Percentiles rank a stretch among this genome's conserved stretches.
These are phyloP conservation scores for Arthrocladium fulminans DNA, from an alignment of 2,329 filamentous ascomycete species.

Conservation along the genomic window DNA sequence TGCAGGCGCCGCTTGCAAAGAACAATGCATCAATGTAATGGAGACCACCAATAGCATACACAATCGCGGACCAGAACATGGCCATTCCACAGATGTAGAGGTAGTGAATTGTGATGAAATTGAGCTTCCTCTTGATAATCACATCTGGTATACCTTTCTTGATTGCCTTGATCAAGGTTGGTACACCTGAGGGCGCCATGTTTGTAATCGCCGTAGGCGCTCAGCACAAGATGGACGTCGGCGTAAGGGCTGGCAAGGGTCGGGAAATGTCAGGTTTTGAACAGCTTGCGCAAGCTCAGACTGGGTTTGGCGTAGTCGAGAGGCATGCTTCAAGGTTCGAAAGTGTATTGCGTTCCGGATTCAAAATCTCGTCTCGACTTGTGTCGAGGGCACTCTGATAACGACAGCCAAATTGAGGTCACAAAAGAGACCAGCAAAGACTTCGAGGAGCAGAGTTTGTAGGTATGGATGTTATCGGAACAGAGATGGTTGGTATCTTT, in stretches of 20 bases:
- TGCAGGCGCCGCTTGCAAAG: conserved; percentile 75
- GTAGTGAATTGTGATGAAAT: conserved; percentile 47
- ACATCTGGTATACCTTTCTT: conserved; percentile 26
- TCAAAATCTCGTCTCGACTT: background rate
- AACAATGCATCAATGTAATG: conserved; percentile 81
- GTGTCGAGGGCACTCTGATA: background rate
- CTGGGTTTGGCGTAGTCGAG: background rate
- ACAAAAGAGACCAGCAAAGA: background rate
- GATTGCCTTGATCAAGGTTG: background rate
- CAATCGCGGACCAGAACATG: conserved; percentile 65
- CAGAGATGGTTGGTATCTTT: too few species aligned
- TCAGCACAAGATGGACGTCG: background rate
- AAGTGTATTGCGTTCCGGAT: background rate
- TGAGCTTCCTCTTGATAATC: conserved; percentile 31
- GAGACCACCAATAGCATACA: conserved; percentile 59
- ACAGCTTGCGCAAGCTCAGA: background rate
- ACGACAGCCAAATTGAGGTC: background rate
- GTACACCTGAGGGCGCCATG: conserved; percentile 1
- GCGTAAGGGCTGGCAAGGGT: background rate
- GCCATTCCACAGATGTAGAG: conserved; percentile 68
- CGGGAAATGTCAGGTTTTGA: background rate
- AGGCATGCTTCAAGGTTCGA: conserved; percentile 4
- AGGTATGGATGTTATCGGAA: too few species aligned
- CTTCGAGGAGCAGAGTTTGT: background rate
- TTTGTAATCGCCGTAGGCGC: background rate